Evolutionary conservation across 1,284 basidiomycete genomes (phyloP), one percentile per base, ranked within the genome.

Genomic region (Sporisorium graminicola): DNA sequence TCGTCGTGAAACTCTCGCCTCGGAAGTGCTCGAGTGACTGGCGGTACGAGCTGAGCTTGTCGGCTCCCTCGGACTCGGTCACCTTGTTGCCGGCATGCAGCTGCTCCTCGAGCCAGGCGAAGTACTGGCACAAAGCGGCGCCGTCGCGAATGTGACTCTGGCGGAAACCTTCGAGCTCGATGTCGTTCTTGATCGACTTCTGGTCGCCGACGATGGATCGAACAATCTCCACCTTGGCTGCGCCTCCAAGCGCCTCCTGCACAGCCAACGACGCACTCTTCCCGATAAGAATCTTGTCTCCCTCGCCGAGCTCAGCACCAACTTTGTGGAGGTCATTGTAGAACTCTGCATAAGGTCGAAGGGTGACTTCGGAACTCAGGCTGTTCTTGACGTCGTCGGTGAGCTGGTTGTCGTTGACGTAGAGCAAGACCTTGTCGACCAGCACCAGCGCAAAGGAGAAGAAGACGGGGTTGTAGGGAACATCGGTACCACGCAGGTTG

Each of bases 41-140:
- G 85, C 96, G 89, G 82, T 90, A 97, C 67, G 89, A 87, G 86
- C 94, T 92, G 52, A 99, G 88, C 81, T 91, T 88, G 79, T 91
- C 90, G 0, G 95, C 92, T 10, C 90, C 97, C 71, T 94, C 89
- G 70, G 90, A 91, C 86, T 99, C 96, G 53, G 90, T 91, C 70
- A 96, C 82, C 74, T 89, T 88, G n/a, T 88, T 88, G 0, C 91
- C 92, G 2, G 89, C 86, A 24, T 88, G 84, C 16, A 98, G 88
- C 76, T 91, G 89, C 75, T 94, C 92, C 86, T 98, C 94, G 2
- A 99, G 88, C 95, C 96, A 99, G 0, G 94, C 90, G 83, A 98
- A 98, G 76, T 82, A 80, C 63, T 86, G 59, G 51, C 94, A 94
- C 46, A 98, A 88, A 0, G 96, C 96, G 1, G 90, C 91, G 3